A percentile compares a stretch with the other conserved stretches of the same genome.
phyloP scores from a whole-genome alignment of 228 moss, liverwort and hornwort genomes.

The Sphagnum fallax region DNA sequence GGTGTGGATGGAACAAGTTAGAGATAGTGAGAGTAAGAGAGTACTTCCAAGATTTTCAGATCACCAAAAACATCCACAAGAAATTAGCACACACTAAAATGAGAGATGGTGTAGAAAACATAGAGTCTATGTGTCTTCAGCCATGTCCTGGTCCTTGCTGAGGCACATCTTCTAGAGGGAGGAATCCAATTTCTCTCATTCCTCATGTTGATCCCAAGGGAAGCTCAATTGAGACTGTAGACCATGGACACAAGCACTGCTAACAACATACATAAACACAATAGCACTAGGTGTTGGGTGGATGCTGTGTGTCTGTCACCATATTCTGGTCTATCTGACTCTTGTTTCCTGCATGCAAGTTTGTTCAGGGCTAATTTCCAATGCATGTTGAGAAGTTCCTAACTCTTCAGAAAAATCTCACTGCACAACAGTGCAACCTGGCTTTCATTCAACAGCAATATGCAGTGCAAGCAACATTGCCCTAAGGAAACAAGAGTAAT shows the following conservation, averaged over 20 bases:
- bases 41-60: not conserved
- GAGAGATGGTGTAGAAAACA: conserved; percentile 29
- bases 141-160: conserved; percentile 39
- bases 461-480: too few species aligned
- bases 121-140: conserved; percentile 18
- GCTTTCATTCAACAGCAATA: too few species aligned
- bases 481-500: too few species aligned
- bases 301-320: too few species aligned
- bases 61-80: not conserved
- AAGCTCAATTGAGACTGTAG: conserved; percentile 30
- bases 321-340: too few species aligned
- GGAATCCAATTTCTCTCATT: not conserved
- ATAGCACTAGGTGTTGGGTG: conserved; percentile 24
- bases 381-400: too few species aligned
- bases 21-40: not conserved
- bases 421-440: too few species aligned
- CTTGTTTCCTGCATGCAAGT: too few species aligned
- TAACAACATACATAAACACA: conserved; percentile 53
- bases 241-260: conserved; percentile 37
- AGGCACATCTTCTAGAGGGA: conserved; percentile 61
- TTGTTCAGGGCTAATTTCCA: too few species aligned
- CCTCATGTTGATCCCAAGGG: conserved; percentile 20
- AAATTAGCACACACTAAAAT: not conserved
- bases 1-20: not conserved
- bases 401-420: too few species aligned